These are phyloP conservation scores for Aspergillus neotritici DNA, from an alignment of 2,329 filamentous ascomycete genomes.

Conservation along the genomic window DNA sequence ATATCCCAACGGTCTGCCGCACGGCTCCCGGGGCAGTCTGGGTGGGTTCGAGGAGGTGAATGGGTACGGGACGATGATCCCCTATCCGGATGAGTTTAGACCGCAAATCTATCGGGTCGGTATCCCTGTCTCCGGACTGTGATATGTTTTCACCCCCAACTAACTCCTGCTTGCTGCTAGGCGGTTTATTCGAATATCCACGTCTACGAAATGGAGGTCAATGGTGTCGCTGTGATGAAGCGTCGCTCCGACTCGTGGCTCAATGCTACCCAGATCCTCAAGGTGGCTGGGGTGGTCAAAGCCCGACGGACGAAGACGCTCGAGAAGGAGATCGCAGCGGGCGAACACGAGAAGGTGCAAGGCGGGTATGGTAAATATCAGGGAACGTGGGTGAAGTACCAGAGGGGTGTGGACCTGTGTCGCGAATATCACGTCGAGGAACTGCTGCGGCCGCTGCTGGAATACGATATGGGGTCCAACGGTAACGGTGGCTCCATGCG, in stretches of 20 bases:
- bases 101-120: constrained; percentile 46
- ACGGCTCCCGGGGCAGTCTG: constrained; percentile 30
- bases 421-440: constrained; percentile 59
- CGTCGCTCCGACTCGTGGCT: constrained; percentile 91
- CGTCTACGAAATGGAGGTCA: constrained; percentile 98
- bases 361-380: constrained; percentile 98
- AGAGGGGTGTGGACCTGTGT: constrained; percentile 87
- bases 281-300: constrained; percentile 95
- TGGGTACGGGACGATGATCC: constrained; percentile 33
- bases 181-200: constrained; percentile 93
- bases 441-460: constrained; percentile 43
- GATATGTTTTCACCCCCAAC: constrained; percentile 7
- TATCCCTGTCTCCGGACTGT: constrained; percentile 6
- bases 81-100: constrained; percentile 36
- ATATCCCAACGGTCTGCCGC: constrained; percentile 34
- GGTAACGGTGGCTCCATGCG: constrained; percentile 63
- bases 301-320: constrained; percentile 96
- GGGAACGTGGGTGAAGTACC: constrained; percentile 96
- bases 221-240: constrained; percentile 89
- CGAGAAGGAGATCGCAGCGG: constrained; percentile 94
- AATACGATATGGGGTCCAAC: constrained; percentile 46
- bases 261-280: constrained; percentile 96
- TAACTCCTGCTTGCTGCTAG: constrained; percentile 29
- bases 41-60: constrained; percentile 38
- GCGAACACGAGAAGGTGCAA: constrained; percentile 97